Percentiles rank a stretch among this genome's conserved stretches.
Evolutionary conservation across 2,329 filamentous ascomycete species (phyloP).

Genomic region (Apiospora koreana): DNA sequence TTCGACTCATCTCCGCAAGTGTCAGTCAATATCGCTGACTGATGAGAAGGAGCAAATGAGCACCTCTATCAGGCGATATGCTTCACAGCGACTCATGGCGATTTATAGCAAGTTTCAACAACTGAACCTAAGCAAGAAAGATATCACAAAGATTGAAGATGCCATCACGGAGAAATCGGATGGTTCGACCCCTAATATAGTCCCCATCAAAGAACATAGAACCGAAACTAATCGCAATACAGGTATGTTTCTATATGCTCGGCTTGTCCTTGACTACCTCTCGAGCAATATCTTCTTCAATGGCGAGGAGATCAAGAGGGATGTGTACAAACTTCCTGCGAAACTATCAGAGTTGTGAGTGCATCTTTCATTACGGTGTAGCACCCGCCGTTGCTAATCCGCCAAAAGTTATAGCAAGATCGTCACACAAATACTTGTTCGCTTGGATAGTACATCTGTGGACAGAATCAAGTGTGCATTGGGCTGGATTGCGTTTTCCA

Average conservation of each 20-base stretch:
- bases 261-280: slow-evolving; percentile 37
- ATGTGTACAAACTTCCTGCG: slow-evolving; percentile 25
- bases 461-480: slow-evolving; percentile 30
- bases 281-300: slow-evolving; percentile 31
- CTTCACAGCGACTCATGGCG: slow-evolving; percentile 12
- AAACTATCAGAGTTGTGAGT: slow-evolving; percentile 28
- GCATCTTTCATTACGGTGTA: too few species aligned
- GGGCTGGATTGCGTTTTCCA: slow-evolving; percentile 39
- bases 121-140: slow-evolving; percentile 16
- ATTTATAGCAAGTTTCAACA: slow-evolving; percentile 17
- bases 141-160: slow-evolving; percentile 20
- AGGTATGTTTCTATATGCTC: slow-evolving; percentile 41
- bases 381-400: background rate
- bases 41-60: slow-evolving; percentile 25
- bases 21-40: slow-evolving; percentile 24
- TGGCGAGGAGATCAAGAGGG: slow-evolving; percentile 24
- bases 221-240: background rate
- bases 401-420: slow-evolving; percentile 32
- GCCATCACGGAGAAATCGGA: slow-evolving; percentile 27
- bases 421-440: slow-evolving; percentile 25
- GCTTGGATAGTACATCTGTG: slow-evolving; percentile 29
- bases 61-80: slow-evolving; percentile 24
- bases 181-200: slow-evolving; percentile 21
- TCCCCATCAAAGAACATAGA: too few species aligned
- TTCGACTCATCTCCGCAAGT: slow-evolving; percentile 19